Evolutionary conservation across 192 early-diverging fungal species (phyloP).

Genomic region (Coemansia sp.): DNA sequence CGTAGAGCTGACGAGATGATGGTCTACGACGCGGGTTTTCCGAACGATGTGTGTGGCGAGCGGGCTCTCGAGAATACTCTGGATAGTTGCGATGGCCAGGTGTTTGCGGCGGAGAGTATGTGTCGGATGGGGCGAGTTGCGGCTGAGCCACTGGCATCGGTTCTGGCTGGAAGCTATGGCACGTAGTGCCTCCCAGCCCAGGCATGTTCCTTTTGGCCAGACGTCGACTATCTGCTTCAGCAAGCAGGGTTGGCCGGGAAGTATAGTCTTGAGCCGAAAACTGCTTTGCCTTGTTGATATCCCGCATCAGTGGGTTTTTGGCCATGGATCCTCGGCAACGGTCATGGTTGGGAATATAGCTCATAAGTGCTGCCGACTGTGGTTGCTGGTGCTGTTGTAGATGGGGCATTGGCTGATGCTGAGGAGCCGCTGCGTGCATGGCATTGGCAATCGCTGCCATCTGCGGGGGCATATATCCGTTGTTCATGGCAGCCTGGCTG

Average conservation of each 20-base stretch:
- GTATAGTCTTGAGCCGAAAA: constrained; percentile 46
- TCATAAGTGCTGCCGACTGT: constrained; percentile 29
- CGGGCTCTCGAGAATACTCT: constrained; percentile 4
- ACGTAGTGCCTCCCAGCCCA: constrained; percentile 40
- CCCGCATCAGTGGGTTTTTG: constrained; percentile 51
- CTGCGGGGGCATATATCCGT: constrained; percentile 4
- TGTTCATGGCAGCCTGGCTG: constrained; percentile 14
- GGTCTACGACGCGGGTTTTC: constrained; percentile 7
- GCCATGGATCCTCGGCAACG: constrained; percentile 19
- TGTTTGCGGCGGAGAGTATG: constrained; percentile 5
- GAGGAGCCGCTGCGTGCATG: constrained; percentile 1
- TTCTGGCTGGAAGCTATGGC: constrained; percentile 47
- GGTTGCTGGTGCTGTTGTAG: constrained; percentile 8
- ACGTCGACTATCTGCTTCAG: constrained; percentile 42
- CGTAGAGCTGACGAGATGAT: constrained; percentile 15
- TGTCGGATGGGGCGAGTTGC: constrained; percentile 4
- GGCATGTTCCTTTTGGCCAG: constrained; percentile 46
- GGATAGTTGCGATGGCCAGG: constrained; percentile 10
- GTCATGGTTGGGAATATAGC: constrained; percentile 32
- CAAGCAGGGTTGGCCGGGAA: constrained; percentile 42
- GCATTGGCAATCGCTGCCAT: neutral
- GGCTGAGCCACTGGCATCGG: constrained; percentile 3
- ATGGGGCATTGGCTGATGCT: constrained; percentile 7
- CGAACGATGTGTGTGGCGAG: neutral
- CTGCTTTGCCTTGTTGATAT: constrained; percentile 45